Evolutionary conservation across 2,329 filamentous ascomycete genomes (phyloP), one percentile per base, ranked within the genome.

Genomic region (Epichloe baconii): DNA sequence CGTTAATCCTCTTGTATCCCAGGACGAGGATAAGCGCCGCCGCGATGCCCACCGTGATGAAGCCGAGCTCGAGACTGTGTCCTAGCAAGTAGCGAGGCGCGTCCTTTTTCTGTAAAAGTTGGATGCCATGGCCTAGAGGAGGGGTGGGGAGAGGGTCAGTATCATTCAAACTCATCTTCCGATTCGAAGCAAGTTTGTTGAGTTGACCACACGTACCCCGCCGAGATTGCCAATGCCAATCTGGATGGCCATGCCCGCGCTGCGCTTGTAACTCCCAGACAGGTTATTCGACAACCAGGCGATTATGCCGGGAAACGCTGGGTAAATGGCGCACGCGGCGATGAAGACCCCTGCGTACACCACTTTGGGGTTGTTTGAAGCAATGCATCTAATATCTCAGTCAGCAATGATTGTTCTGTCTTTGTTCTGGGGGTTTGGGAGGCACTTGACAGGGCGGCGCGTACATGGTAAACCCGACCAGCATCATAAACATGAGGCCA

Each of bases 281-380:
- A 86, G 74, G 54, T 94, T 94, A 64, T 93, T 94, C 36, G 79
- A 78, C 0, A 82, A 70, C 88, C 88, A 94, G 0, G 83, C 75
- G 48, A 94, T 85, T 0, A 85, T 84, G 49, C 90, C 90, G 0
- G 86, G 72, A 52, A 93, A 85, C 31, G 79, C 82, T 0, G 88
- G 86, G 57, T 91, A 93, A 51, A 93, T 89, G 2, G 85, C 85
- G 52, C 87, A 76, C 0, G 87, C 84, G 0, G 80, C 84, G 0
- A 94, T 70, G 65, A 90, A 94, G 0, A 83, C 83, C 0, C 85
- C 88, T 0, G 78, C 85, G 57, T 94, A 95, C 11, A 80, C 73
- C 0, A 81, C 80, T 1, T 71, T 71, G 1, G 80, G 73, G 51
- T 82, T 80, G 3, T 60, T 57, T 52, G 75, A 77, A 2, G 74